These are phyloP conservation scores for Dothidotthia symphoricarpi DNA, from an alignment of 2,329 filamentous ascomycete genomes.

Conservation along the genomic window DNA sequence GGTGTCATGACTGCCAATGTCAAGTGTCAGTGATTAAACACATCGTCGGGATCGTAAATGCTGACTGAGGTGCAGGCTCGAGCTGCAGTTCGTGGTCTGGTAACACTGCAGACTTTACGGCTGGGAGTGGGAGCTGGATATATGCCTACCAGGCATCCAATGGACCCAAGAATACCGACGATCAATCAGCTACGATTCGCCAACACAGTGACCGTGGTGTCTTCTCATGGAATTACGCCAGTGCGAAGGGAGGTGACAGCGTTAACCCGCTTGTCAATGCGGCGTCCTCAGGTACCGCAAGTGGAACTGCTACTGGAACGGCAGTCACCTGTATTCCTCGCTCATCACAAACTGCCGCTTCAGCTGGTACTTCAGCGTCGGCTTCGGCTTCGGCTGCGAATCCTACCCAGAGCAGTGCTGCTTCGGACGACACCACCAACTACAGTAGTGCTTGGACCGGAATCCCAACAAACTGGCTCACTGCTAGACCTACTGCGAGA, in stretches of 20 bases:
- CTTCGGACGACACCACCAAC: conserved; percentile 7
- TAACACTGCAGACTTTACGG: conserved; percentile 52
- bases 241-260: conserved; percentile 51
- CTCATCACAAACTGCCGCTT: conserved; percentile 17
- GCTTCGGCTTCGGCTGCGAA: conserved; percentile 6
- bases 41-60: background rate
- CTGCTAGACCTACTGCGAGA: conserved; percentile 18
- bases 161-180: conserved; percentile 49
- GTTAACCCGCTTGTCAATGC: conserved; percentile 45
- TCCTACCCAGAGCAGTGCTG: conserved; percentile 5
- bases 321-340: conserved; percentile 26
- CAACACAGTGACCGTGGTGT: conserved; percentile 46
- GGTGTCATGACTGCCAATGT: conserved; percentile 58
- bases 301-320: conserved; percentile 4
- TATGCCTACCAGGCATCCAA: conserved; percentile 49
- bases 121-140: conserved; percentile 50
- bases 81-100: conserved; percentile 56
- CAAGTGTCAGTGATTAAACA: conserved; percentile 43
- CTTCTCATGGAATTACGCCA: conserved; percentile 50
- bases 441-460: no score
- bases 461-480: conserved; percentile 11
- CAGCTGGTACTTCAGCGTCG: no score
- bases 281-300: conserved; percentile 20
- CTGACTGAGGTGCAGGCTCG: conserved; percentile 40
- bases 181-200: conserved; percentile 43